Conservation (phyloP, 805 yeast genomes). For the Tetrapisispora pingtungensis region DNA sequence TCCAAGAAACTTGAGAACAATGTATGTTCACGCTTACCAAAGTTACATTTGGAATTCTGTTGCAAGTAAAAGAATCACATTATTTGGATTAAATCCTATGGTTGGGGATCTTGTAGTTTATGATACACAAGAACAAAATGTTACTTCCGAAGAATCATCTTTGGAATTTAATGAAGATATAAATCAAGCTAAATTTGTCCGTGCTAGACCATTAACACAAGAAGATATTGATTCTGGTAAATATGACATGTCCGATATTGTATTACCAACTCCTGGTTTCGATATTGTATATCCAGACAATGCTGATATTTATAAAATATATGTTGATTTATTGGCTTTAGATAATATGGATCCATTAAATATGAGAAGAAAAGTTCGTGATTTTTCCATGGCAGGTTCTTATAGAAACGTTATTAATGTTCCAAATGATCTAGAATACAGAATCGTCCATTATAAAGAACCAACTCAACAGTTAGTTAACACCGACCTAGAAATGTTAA, state of each 20-base stretch:
- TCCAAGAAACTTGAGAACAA: conserved; percentile 83
- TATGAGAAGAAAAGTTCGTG: conserved; percentile 78
- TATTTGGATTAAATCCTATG: conserved; percentile 59
- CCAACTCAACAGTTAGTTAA: conserved; percentile 63
- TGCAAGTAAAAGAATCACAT: conserved; percentile 63
- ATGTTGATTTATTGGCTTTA: conserved; percentile 60
- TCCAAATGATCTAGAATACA: conserved; percentile 55
- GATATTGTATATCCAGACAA: conserved; percentile 81
- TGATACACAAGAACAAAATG: conserved; percentile 15
- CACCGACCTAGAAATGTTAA: conserved; percentile 62
- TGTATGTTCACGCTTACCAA: conserved; percentile 97
- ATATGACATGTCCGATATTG: conserved; percentile 70
- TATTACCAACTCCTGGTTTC: conserved; percentile 94
- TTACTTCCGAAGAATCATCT: conserved; percentile 25
- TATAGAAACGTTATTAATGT: conserved; percentile 66
- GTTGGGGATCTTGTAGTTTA: conserved; percentile 70
- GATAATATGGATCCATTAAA: conserved; percentile 78
- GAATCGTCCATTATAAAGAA: conserved; percentile 48
- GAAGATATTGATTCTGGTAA: conserved; percentile 54
- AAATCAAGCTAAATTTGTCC: conserved; percentile 42
- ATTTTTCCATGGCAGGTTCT: conserved; percentile 85
- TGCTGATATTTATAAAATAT: conserved; percentile 45
- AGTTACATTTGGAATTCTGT: conserved; percentile 90
- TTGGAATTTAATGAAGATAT: conserved; percentile 65
- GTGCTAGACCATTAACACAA: conserved; percentile 67